Evolutionary conservation across 768 basidiomycete genomes (phyloP).

Genomic region (Phylloporus scabripes): DNA sequence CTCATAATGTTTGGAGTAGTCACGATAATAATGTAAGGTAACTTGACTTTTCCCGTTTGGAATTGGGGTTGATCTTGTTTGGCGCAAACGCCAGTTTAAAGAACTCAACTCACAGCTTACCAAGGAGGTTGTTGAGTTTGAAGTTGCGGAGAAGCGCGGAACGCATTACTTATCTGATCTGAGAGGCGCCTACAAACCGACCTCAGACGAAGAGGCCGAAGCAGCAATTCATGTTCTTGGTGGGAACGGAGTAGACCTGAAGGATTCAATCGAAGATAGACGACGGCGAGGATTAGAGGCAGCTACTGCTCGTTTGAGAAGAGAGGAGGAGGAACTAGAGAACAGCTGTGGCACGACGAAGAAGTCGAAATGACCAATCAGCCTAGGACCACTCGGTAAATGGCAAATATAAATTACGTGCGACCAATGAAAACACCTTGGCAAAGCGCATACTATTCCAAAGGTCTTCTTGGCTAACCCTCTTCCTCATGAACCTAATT

Average conservation of each 20-base stretch:
- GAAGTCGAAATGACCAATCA: background rate
- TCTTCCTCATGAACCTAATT: too few relatives aligned
- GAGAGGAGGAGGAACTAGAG: constrained; percentile 69
- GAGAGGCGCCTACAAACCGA: constrained; percentile 44
- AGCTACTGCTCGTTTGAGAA: constrained; percentile 51
- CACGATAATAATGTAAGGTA: constrained; percentile 65
- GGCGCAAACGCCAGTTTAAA: constrained; percentile 52
- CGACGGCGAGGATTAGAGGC: constrained; percentile 54
- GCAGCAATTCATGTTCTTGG: constrained; percentile 52
- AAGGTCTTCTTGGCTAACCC: too few relatives aligned
- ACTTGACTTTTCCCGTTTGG: background rate
- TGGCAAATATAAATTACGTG: too few relatives aligned
- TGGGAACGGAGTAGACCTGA: constrained; percentile 28
- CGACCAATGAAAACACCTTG: too few relatives aligned
- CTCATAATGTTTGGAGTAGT: constrained; percentile 69
- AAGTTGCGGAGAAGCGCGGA: constrained; percentile 45
- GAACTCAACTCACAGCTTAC: constrained; percentile 69
- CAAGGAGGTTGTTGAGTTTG: constrained; percentile 65
- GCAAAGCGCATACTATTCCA: too few relatives aligned
- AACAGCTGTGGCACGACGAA: constrained; percentile 58
- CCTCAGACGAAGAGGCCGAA: constrained; percentile 53
- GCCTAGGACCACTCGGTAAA: too few relatives aligned
- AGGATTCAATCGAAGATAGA: constrained; percentile 54
- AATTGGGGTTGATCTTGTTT: background rate
- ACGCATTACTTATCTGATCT: constrained; percentile 45